phyloP scores from a whole-genome alignment of 345 rosid species.

The Corchorus capsularis region DNA sequence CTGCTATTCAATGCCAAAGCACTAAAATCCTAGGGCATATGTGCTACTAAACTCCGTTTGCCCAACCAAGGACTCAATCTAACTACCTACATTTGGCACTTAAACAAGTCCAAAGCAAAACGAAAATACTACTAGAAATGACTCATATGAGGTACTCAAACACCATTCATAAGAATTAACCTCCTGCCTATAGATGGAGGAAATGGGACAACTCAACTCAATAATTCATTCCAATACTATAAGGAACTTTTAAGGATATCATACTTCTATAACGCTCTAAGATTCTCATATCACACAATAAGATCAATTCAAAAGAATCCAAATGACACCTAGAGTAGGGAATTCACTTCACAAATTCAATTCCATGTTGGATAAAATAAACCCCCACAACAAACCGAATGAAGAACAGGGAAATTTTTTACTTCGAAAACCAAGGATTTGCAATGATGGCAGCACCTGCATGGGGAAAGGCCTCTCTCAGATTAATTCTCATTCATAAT shows the following conservation, averaged over 20 bases:
- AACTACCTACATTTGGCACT: too few species aligned
- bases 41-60: too few species aligned
- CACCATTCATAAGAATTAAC: background rate
- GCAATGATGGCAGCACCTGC: conserved; percentile 28
- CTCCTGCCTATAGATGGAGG: background rate
- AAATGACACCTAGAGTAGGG: too few species aligned
- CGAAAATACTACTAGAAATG: background rate
- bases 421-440: conserved; percentile 37
- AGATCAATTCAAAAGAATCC: conserved; percentile 1
- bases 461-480: conserved; percentile 34
- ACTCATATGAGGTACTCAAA: background rate
- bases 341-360: background rate
- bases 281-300: background rate
- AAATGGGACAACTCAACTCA: background rate
- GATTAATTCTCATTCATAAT: conserved; percentile 39
- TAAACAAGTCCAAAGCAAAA: too few species aligned
- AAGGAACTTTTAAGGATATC: background rate
- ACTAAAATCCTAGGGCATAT: too few species aligned
- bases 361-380: conserved; percentile 17
- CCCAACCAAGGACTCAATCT: too few species aligned
- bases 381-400: conserved; percentile 9
- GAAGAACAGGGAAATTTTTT: background rate
- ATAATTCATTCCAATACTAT: background rate
- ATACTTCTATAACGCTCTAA: background rate
- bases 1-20: too few species aligned